Evolutionary conservation across 768 basidiomycete genomes (phyloP).

Genomic region (Psilocybe sp.): DNA sequence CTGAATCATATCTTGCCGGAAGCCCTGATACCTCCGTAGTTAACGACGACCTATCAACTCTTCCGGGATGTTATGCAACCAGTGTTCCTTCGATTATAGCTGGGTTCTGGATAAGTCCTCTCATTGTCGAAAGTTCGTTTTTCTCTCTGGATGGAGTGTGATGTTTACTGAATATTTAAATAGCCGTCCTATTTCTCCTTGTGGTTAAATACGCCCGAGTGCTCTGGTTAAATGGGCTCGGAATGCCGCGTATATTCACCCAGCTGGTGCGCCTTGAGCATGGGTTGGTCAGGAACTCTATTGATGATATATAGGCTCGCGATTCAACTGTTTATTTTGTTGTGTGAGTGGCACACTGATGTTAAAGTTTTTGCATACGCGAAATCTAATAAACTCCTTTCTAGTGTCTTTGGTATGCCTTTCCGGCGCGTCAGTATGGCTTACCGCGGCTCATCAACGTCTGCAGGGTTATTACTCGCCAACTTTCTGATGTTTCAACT

Average conservation of each 20-base stretch:
- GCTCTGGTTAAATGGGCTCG: constrained; percentile 24
- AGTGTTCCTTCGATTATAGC: constrained; percentile 25
- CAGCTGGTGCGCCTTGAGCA: constrained; percentile 15
- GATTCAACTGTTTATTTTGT: constrained; percentile 25
- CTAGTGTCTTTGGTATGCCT: constrained; percentile 12
- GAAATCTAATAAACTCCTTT: not conserved
- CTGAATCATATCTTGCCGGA: not conserved
- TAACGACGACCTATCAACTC: constrained; percentile 12
- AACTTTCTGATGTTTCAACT: constrained; percentile 23
- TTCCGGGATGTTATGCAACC: constrained; percentile 29
- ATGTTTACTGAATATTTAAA: not conserved
- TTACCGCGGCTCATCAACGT: not conserved
- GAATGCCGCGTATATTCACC: constrained; percentile 19
- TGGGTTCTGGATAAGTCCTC: constrained; percentile 24
- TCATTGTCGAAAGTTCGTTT: constrained; percentile 25
- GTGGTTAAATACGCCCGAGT: constrained; percentile 20
- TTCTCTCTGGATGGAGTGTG: not conserved
- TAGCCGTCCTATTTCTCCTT: constrained; percentile 22
- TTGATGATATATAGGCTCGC: constrained; percentile 12
- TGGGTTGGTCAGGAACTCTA: not conserved
- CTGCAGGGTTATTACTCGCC: constrained; percentile 19
- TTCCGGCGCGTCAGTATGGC: not conserved
- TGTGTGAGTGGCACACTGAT: constrained; percentile 12
- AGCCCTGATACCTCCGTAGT: constrained; percentile 10
- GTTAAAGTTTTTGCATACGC: not conserved